Base-by-base conservation (phyloP, 495 filamentous ascomycete species). In the Aspergillus asperescens region DNA sequence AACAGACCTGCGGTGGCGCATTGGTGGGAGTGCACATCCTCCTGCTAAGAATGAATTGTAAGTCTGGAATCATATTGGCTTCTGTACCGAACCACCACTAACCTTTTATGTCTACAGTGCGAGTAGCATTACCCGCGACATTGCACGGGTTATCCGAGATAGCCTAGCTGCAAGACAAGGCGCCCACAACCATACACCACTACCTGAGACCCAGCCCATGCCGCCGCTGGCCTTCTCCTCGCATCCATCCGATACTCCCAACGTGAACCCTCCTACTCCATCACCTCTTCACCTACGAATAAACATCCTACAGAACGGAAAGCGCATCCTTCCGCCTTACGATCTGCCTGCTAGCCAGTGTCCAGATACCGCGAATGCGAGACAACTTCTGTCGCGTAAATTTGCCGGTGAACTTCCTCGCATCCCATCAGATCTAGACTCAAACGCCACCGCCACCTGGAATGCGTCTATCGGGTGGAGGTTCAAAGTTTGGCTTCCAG, bases 21-120 rank as follows among this genome's bases (percentile, higher is more conserved):
- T 74, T 48, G 70, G 73, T 13, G 73, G 71, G 37, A 54, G 34
- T 16, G 45, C 52, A 7, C 55, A 61, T 10, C 38, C 31, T 7
- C 50, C 66, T 29, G 69, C 66, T 15, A 63, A 62, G 6, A 68
- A 70, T 35, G 70, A 74, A 57, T 76, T 76, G 72, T 76, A 69
- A 39, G 71, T 59, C 39, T 34, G 19, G 10, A 1, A 42, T 8
- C 10, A 34, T 29, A n/a, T 15, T n/a, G n/a, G n/a, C 20, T 12
- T 8, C 7, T 7, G 2, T 8, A 5, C 4, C 6, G 25, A 24
- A 5, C 15, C 15, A n/a, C 8, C 9, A 32, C 46, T 49, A 15
- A 44, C 35, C 41, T 20, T 61, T 53, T 64, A 42, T 61, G 19
- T 24, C 25, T 55, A 59, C 54, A 75, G 72, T 59, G 72, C 71